phyloP scores from a whole-genome alignment of 179 eudicot genomes.

The Beta corolliflora region DNA sequence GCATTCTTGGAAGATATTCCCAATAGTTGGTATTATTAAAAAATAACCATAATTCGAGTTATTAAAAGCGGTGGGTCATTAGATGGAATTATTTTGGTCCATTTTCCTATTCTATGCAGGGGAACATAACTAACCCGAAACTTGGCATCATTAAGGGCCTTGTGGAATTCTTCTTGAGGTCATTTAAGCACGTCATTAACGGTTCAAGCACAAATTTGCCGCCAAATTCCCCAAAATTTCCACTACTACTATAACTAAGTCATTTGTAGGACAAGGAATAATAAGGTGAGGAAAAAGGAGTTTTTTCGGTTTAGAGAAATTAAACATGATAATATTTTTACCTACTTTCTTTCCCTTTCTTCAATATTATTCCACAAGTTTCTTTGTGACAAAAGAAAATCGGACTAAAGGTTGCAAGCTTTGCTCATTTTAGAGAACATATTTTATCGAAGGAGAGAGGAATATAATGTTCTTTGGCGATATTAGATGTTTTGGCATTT shows the following conservation, averaged over 20 bases:
- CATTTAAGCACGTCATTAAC: constrained; percentile 44
- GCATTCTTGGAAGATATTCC: no score
- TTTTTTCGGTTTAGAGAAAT: background rate
- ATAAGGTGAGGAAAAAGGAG: background rate
- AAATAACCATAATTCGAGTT: no score
- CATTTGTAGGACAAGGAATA: background rate
- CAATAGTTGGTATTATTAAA: no score
- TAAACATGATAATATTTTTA: background rate
- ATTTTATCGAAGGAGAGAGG: no score
- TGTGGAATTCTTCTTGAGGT: constrained; percentile 57
- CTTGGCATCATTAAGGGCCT: constrained; percentile 38
- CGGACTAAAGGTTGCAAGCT: background rate
- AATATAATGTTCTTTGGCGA: no score
- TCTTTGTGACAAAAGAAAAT: background rate
- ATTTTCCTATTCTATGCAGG: no score
- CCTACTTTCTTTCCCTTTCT: background rate
- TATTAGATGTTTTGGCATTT: no score
- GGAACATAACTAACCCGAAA: no score
- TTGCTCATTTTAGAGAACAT: constrained; percentile 10
- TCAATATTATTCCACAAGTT: background rate
- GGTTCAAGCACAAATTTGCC: constrained; percentile 75
- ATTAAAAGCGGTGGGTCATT: no score
- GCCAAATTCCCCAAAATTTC: constrained; percentile 72
- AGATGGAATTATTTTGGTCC: no score
- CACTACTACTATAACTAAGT: constrained; percentile 23